Percentiles rank a stretch among this genome's conserved stretches.
phyloP scores from a whole-genome alignment of 345 rosid species.

The Triadica sebifera region DNA sequence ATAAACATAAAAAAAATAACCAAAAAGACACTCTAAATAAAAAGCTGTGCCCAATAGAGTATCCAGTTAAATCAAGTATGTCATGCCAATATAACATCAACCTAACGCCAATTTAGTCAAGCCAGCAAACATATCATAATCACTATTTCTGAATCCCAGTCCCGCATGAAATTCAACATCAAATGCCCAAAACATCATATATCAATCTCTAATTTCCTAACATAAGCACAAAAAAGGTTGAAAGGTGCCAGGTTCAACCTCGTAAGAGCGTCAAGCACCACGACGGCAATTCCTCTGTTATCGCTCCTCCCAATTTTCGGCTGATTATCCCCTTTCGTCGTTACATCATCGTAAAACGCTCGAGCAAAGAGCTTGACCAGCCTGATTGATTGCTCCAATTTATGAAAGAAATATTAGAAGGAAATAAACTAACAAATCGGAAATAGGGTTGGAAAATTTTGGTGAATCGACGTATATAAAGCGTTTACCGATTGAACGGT shows the following conservation, averaged over 20 bases:
- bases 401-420: not conserved
- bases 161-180: not conserved
- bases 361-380: conserved; percentile 74
- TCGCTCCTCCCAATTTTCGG: conserved; percentile 69
- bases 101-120: not conserved
- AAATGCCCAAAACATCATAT: not conserved
- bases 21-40: not conserved
- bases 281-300: conserved; percentile 72
- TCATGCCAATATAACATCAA: not conserved
- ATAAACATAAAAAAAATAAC: not conserved
- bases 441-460: not conserved
- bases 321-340: conserved; percentile 70
- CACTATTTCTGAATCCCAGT: not conserved
- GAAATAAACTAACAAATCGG: not conserved
- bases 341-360: conserved; percentile 79
- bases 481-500: conserved; percentile 45
- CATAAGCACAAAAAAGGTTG: not conserved
- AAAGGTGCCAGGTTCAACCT: conserved; percentile 33
- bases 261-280: conserved; percentile 76
- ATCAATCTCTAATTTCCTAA: not conserved
- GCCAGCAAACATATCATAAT: not conserved
- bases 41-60: not conserved
- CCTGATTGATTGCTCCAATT: conserved; percentile 30
- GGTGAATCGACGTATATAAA: not conserved
- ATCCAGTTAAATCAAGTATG: not conserved